Percentiles rank a stretch among this genome's conserved stretches.
These are phyloP conservation scores for Entomortierella lignicola DNA, from an alignment of 192 early-diverging fungal genomes.

Conservation along the genomic window DNA sequence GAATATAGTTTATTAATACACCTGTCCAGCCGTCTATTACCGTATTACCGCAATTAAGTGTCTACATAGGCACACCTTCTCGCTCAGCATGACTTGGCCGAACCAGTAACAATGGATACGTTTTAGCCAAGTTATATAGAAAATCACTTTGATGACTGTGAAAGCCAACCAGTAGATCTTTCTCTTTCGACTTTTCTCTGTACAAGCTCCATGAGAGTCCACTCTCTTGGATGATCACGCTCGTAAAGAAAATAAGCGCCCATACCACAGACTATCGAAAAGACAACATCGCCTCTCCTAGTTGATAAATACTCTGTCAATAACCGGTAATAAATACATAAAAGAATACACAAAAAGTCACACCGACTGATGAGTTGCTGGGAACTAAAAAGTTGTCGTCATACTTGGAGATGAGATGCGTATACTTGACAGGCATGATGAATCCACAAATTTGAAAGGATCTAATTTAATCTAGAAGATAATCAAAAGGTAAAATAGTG, in stretches of 20 bases:
- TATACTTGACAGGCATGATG: constrained; percentile 28
- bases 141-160: constrained; percentile 15
- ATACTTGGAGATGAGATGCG: constrained; percentile 49
- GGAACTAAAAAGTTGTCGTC: neutral
- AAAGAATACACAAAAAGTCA: neutral
- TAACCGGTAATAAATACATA: neutral
- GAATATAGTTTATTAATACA: neutral
- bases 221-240: constrained; percentile 62
- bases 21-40: neutral
- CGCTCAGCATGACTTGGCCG: too few species aligned
- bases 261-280: constrained; percentile 63
- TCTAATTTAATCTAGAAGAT: neutral
- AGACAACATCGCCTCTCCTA: constrained; percentile 65
- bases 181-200: constrained; percentile 49
- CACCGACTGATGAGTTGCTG: neutral
- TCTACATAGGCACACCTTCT: too few species aligned
- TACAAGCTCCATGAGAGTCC: constrained; percentile 59
- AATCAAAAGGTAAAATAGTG: too few species aligned
- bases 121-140: too few species aligned
- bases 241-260: constrained; percentile 68
- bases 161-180: constrained; percentile 49
- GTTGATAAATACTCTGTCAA: neutral
- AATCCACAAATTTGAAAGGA: too few species aligned
- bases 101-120: too few species aligned
- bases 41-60: too few species aligned